phyloP scores from a whole-genome alignment of 2,329 filamentous ascomycete genomes.

The Lachnellula cervina region DNA sequence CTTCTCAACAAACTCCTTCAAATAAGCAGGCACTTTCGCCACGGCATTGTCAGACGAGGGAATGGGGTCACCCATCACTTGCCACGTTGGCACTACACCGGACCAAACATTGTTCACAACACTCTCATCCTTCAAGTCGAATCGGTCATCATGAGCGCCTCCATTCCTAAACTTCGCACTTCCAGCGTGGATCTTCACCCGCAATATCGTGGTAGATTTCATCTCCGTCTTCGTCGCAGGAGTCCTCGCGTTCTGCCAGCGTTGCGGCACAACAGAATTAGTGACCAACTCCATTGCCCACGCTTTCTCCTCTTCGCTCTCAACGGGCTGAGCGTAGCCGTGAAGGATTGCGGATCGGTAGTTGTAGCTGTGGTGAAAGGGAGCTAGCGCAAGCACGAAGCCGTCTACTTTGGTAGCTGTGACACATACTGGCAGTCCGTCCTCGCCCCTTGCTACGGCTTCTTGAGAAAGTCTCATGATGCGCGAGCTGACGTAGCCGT shows the following conservation, averaged over 20 bases:
- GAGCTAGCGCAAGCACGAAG: slow-evolving; percentile 72
- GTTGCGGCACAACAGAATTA: slow-evolving; percentile 61
- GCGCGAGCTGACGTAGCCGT: slow-evolving; percentile 77
- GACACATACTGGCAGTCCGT: slow-evolving; percentile 66
- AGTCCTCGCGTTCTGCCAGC: slow-evolving; percentile 64
- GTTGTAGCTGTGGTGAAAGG: slow-evolving; percentile 79
- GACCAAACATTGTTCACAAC: slow-evolving; percentile 34
- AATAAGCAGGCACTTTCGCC: slow-evolving; percentile 45
- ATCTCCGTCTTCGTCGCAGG: slow-evolving; percentile 72
- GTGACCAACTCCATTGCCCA: slow-evolving; percentile 78
- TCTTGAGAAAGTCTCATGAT: slow-evolving; percentile 57
- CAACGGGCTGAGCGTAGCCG: slow-evolving; percentile 65
- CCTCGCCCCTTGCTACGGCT: slow-evolving; percentile 10
- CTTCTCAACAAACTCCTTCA: slow-evolving; percentile 45
- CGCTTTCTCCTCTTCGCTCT: slow-evolving; percentile 63
- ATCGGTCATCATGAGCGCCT: slow-evolving; percentile 50
- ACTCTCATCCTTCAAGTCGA: slow-evolving; percentile 42
- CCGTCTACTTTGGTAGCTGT: slow-evolving; percentile 74
- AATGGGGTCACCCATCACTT: slow-evolving; percentile 45
- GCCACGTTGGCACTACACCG: slow-evolving; percentile 42
- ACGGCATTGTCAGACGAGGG: slow-evolving; percentile 1
- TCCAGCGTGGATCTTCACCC: slow-evolving; percentile 62
- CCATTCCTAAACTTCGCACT: slow-evolving; percentile 72
- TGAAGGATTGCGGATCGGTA: slow-evolving; percentile 74
- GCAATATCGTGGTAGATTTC: slow-evolving; percentile 67